phyloP scores from a whole-genome alignment of 2,329 filamentous ascomycete species.

The Fusarium proliferatum region DNA sequence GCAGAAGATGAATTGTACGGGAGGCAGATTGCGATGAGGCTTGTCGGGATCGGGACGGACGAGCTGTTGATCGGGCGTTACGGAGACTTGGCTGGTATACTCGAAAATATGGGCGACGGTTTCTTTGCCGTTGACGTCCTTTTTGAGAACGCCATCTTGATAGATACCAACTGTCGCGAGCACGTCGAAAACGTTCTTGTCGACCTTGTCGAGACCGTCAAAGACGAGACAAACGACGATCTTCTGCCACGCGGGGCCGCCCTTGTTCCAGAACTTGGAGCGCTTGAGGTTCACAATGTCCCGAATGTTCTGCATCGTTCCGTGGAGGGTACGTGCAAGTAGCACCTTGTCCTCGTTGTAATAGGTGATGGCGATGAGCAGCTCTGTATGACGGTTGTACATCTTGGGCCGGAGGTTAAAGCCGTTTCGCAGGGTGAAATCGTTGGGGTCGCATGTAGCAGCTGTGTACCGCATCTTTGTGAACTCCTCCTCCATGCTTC shows the following conservation, averaged over 20 bases:
- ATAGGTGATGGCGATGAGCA: constrained; percentile 42
- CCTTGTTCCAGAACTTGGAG: constrained; percentile 44
- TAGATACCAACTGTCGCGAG: constrained; percentile 42
- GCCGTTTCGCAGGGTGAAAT: constrained; percentile 41
- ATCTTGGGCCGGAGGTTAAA: constrained; percentile 43
- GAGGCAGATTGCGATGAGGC: constrained; percentile 34
- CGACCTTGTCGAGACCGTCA: constrained; percentile 42
- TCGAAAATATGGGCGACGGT: constrained; percentile 43
- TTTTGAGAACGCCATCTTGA: constrained; percentile 43
- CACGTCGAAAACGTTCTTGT: constrained; percentile 43
- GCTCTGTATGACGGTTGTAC: constrained; percentile 43
- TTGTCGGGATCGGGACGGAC: constrained; percentile 38
- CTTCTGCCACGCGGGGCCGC: constrained; percentile 42
- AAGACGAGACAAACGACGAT: constrained; percentile 43
- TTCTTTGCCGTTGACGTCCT: constrained; percentile 43
- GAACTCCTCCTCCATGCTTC: constrained; percentile 39
- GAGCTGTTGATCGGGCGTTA: constrained; percentile 42
- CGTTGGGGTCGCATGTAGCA: constrained; percentile 43
- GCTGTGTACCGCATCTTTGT: constrained; percentile 44
- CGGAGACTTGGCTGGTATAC: constrained; percentile 43
- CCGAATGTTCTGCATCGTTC: constrained; percentile 41
- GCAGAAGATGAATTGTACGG: constrained; percentile 43
- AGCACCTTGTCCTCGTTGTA: constrained; percentile 45
- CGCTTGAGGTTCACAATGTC: constrained; percentile 43
- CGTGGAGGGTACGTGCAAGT: constrained; percentile 40